phyloP scores from a whole-genome alignment of 2,329 filamentous ascomycete genomes.

The Colletotrichum sp. region DNA sequence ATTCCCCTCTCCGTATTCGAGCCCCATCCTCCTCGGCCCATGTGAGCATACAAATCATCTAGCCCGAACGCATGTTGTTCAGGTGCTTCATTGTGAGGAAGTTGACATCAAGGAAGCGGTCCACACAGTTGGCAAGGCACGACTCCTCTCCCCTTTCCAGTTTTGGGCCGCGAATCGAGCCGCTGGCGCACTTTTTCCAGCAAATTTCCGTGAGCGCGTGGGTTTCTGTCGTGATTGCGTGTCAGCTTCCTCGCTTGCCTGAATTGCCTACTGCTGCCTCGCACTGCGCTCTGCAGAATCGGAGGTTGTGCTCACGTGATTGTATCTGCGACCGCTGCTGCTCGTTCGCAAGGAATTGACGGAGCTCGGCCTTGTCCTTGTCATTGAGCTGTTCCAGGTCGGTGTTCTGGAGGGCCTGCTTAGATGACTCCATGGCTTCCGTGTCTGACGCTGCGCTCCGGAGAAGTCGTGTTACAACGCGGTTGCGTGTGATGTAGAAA shows the following conservation, averaged over 20 bases:
- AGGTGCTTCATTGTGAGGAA: constrained; percentile 84
- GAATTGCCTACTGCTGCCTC: background rate
- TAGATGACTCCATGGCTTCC: constrained; percentile 37
- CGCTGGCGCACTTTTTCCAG: constrained; percentile 92
- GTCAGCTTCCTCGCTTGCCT: background rate
- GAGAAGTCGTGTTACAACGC: background rate
- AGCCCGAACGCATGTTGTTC: constrained; percentile 57
- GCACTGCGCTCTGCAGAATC: background rate
- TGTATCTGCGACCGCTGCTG: constrained; percentile 78
- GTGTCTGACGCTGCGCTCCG: background rate
- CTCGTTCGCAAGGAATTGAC: constrained; percentile 85
- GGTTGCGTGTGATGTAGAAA: background rate
- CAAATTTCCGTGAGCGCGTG: constrained; percentile 73
- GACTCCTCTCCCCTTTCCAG: constrained; percentile 80
- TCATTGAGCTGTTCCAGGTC: constrained; percentile 80
- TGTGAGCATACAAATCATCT: background rate
- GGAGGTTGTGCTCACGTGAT: constrained; percentile 55
- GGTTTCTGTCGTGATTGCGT: constrained; percentile 45
- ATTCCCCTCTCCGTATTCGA: background rate
- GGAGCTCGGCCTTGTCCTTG: constrained; percentile 85
- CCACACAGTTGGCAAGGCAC: constrained; percentile 91
- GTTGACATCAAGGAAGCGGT: constrained; percentile 91
- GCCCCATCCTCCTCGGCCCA: background rate
- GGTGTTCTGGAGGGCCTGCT: constrained; percentile 50
- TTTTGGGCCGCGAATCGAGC: constrained; percentile 71